These are phyloP conservation scores for Trichoderma semiorbis DNA, from an alignment of 2,329 filamentous ascomycete genomes.

Conservation along the genomic window DNA sequence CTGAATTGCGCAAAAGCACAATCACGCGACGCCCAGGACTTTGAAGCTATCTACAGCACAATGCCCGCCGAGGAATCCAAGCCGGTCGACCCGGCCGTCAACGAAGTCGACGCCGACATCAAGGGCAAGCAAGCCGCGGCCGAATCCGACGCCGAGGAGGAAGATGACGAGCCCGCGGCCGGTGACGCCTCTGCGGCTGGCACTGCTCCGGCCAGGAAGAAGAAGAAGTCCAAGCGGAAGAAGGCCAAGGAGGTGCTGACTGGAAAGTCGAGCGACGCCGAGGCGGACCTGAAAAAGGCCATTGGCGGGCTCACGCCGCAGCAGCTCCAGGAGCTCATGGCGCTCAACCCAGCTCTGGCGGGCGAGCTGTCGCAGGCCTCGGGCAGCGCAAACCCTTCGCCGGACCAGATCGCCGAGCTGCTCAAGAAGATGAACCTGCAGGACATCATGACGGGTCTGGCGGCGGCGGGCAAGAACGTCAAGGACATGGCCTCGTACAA, in stretches of 20 bases:
- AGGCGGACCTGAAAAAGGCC: slow-evolving; percentile 47
- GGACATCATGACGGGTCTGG: slow-evolving; percentile 71
- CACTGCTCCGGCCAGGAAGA: slow-evolving; percentile 43
- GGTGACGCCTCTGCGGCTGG: slow-evolving; percentile 32
- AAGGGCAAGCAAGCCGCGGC: slow-evolving; percentile 45
- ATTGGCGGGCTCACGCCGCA: slow-evolving; percentile 52
- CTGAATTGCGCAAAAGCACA: not conserved
- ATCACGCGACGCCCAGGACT: not conserved
- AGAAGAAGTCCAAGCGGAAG: slow-evolving; percentile 64
- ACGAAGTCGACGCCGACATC: slow-evolving; percentile 44
- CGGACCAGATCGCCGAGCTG: slow-evolving; percentile 47
- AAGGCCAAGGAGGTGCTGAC: slow-evolving; percentile 51
- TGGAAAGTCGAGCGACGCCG: slow-evolving; percentile 33
- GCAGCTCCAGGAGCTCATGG: slow-evolving; percentile 63
- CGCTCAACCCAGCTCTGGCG: slow-evolving; percentile 69
- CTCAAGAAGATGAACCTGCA: slow-evolving; percentile 63
- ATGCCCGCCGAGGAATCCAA: slow-evolving; percentile 62
- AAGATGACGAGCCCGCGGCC: slow-evolving; percentile 43
- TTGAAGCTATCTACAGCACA: slow-evolving; percentile 1
- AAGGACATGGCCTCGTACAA: slow-evolving; percentile 98
- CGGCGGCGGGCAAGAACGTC: slow-evolving; percentile 77
- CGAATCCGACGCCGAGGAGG: slow-evolving; percentile 41
- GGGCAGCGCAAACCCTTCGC: slow-evolving; percentile 34
- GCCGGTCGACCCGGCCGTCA: slow-evolving; percentile 51
- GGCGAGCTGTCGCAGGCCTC: slow-evolving; percentile 48